These are phyloP conservation scores for Fusarium praegraminearum DNA, from an alignment of 2,329 filamentous ascomycete species.

Conservation along the genomic window DNA sequence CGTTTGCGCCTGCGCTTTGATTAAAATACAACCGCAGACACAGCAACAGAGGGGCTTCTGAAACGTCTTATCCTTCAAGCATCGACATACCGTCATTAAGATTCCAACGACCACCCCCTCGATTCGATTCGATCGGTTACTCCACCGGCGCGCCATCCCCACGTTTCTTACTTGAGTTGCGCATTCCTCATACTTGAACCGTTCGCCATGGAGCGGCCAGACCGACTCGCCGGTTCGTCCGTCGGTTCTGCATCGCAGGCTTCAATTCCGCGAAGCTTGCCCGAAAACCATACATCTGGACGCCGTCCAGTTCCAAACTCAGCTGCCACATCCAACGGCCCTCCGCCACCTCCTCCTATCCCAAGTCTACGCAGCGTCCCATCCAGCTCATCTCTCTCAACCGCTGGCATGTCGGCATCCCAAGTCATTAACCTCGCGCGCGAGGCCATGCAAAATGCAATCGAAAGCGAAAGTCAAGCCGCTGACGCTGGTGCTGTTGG, in stretches of 20 bases:
- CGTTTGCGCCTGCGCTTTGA: constrained; percentile 37
- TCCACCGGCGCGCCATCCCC: constrained; percentile 37
- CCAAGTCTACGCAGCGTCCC: constrained; percentile 61
- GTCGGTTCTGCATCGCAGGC: constrained; percentile 43
- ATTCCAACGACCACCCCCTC: constrained; percentile 33
- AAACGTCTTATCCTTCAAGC: constrained; percentile 48
- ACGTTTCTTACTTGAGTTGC: constrained; percentile 38
- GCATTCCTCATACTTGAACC: constrained; percentile 32
- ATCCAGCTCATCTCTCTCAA: constrained; percentile 61
- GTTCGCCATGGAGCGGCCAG: constrained; percentile 53
- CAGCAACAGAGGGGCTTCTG: constrained; percentile 48
- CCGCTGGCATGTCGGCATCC: constrained; percentile 66
- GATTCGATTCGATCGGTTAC: constrained; percentile 36
- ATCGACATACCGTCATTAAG: constrained; percentile 35
- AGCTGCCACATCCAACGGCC: constrained; percentile 56
- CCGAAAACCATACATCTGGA: constrained; percentile 56
- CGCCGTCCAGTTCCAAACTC: constrained; percentile 57
- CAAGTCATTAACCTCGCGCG: constrained; percentile 75
- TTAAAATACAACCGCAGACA: constrained; percentile 42
- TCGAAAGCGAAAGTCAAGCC: constrained; percentile 74
- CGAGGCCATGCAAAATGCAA: constrained; percentile 75
- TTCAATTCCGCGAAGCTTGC: constrained; percentile 52
- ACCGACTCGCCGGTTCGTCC: constrained; percentile 48
- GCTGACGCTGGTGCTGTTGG: constrained; percentile 70
- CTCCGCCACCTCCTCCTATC: constrained; percentile 59